phyloP scores from a whole-genome alignment of 306 rosid genomes.

The Geum urbanum region DNA sequence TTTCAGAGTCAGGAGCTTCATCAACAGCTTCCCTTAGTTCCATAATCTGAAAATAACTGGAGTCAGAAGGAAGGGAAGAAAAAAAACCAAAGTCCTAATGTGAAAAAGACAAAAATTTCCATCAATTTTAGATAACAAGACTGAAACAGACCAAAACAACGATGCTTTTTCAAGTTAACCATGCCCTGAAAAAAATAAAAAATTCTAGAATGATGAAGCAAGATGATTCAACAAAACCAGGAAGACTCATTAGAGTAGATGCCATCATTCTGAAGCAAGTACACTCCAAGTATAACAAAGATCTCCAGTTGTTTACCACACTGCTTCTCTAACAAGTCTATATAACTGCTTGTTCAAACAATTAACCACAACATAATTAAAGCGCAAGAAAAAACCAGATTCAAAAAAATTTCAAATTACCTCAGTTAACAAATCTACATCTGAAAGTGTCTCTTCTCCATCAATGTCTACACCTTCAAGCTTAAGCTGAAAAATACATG shows the following conservation, averaged over 20 bases:
- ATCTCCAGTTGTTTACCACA: background rate
- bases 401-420: constrained; percentile 38
- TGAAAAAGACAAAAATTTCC: too few species aligned
- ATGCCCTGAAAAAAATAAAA: background rate
- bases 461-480: constrained; percentile 72
- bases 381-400: background rate
- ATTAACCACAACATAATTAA: background rate
- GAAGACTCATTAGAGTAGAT: background rate
- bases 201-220: background rate
- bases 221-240: background rate
- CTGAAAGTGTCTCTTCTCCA: constrained; percentile 82
- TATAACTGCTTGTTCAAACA: background rate
- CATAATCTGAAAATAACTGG: constrained; percentile 58
- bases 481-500: constrained; percentile 48
- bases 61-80: constrained; percentile 3
- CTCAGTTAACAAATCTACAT: constrained; percentile 67
- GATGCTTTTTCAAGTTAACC: background rate
- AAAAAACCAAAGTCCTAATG: background rate
- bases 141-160: background rate
- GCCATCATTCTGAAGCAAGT: background rate
- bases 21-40: constrained; percentile 94
- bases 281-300: background rate
- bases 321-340: background rate
- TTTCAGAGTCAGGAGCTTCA: constrained; percentile 65
- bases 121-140: constrained; percentile 4